These are phyloP conservation scores for Physcomitrellopsis africana DNA, from an alignment of 225 moss, liverwort and hornwort species.

Conservation along the genomic window DNA sequence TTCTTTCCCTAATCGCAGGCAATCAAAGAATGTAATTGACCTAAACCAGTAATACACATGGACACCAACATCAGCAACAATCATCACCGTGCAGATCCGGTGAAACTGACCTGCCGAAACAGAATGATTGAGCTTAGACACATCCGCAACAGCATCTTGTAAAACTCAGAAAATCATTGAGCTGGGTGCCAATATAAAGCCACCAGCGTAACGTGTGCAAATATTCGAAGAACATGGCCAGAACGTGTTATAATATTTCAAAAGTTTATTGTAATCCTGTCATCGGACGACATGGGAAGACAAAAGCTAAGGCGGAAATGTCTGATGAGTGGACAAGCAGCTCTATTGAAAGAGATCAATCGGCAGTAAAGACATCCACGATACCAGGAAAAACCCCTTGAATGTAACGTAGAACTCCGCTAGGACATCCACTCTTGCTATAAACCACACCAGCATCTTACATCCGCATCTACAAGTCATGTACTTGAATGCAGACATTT, in stretches of 20 bases:
- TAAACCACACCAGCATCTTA: constrained; percentile 15
- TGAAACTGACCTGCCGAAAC: not conserved
- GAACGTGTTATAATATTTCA: too few relatives aligned
- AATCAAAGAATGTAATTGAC: not conserved
- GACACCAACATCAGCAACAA: not conserved
- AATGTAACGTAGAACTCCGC: constrained; percentile 19
- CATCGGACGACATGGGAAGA: too few relatives aligned
- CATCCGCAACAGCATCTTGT: too few relatives aligned
- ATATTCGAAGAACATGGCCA: too few relatives aligned
- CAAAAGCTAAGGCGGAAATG: too few relatives aligned
- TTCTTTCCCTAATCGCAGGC: not conserved
- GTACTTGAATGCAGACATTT: not conserved
- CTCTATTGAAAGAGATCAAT: constrained; percentile 12
- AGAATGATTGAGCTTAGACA: too few relatives aligned
- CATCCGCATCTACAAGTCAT: constrained; percentile 13
- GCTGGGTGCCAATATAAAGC: too few relatives aligned
- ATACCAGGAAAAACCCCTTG: constrained; percentile 8
- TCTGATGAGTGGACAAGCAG: not conserved
- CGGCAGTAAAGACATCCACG: constrained; percentile 21
- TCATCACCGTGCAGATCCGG: constrained; percentile 15
- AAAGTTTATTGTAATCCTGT: too few relatives aligned
- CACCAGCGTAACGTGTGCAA: too few relatives aligned
- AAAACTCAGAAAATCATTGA: too few relatives aligned
- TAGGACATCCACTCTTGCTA: not conserved
- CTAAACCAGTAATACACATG: not conserved